Conservation (phyloP, 805 yeast species). For the Metschnikowia koreensis region DNA sequence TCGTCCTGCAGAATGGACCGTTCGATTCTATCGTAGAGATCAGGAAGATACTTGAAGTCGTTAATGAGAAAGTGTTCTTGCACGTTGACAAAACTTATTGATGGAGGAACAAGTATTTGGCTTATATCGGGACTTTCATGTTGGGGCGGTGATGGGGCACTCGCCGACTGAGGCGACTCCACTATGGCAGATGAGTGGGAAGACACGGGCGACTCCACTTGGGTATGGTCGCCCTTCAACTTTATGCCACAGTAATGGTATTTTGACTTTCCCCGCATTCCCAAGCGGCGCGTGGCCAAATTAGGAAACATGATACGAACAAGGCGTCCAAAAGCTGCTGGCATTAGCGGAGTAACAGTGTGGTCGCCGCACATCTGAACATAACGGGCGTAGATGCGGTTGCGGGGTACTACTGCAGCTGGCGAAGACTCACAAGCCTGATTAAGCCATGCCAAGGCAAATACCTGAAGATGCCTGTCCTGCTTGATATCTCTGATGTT, state of each 20-base stretch:
- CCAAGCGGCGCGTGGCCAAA: slow-evolving; percentile 72
- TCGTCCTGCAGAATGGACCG: slow-evolving; percentile 14
- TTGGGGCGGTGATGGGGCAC: slow-evolving; percentile 14
- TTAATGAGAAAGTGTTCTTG: slow-evolving; percentile 17
- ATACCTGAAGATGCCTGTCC: slow-evolving; percentile 69
- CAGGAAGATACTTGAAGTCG: slow-evolving; percentile 31
- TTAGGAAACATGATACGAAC: slow-evolving; percentile 47
- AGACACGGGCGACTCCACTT: slow-evolving; percentile 20
- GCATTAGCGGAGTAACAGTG: slow-evolving; percentile 58
- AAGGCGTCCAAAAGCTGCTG: slow-evolving; percentile 67
- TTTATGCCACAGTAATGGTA: slow-evolving; percentile 84
- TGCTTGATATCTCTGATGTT: slow-evolving; percentile 19
- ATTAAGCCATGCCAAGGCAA: slow-evolving; percentile 79
- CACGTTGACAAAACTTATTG: slow-evolving; percentile 20
- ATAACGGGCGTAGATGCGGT: slow-evolving; percentile 42
- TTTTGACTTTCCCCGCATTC: slow-evolving; percentile 77
- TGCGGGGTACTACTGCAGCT: slow-evolving; percentile 43
- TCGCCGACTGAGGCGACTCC: slow-evolving; percentile 17
- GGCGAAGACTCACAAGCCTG: slow-evolving; percentile 56
- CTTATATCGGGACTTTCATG: slow-evolving; percentile 9
- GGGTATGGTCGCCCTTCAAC: slow-evolving; percentile 21
- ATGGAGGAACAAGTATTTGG: slow-evolving; percentile 12
- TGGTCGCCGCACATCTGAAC: slow-evolving; percentile 38
- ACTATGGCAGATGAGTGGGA: slow-evolving; percentile 12
- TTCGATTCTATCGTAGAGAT: slow-evolving; percentile 25